Percentiles rank a stretch among this genome's conserved stretches.
phyloP scores from a whole-genome alignment of 306 rosid species.

The Rosa multiflora region DNA sequence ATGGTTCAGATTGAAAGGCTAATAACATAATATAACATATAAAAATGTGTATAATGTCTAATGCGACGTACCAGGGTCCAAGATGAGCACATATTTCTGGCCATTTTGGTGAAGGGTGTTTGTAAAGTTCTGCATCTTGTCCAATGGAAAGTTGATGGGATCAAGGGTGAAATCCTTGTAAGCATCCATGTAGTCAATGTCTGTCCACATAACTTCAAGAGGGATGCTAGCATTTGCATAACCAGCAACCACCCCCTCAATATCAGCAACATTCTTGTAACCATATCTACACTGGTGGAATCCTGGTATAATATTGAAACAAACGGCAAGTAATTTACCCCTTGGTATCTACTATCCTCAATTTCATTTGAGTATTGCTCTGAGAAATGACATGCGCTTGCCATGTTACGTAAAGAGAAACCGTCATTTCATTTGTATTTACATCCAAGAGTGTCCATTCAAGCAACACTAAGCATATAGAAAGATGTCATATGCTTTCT shows the following conservation, averaged over 20 bases:
- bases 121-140: conserved; percentile 58
- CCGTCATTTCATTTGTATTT: too few relatives aligned
- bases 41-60: background rate
- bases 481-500: too few relatives aligned
- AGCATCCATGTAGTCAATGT: conserved; percentile 92
- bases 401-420: too few relatives aligned
- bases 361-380: too few relatives aligned
- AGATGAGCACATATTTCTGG: conserved; percentile 74
- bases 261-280: conserved; percentile 68
- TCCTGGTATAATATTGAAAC: conserved; percentile 35
- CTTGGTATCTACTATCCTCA: too few relatives aligned
- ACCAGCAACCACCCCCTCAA: conserved; percentile 64
- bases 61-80: conserved; percentile 72
- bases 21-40: background rate
- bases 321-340: background rate
- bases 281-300: conserved; percentile 88
- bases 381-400: too few relatives aligned
- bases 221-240: conserved; percentile 72
- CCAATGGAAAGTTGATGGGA: conserved; percentile 73
- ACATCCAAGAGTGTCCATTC: too few relatives aligned
- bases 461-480: too few relatives aligned
- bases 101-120: conserved; percentile 64
- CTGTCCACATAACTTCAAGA: conserved; percentile 95
- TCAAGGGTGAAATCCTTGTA: conserved; percentile 85
- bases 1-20: background rate